These are phyloP conservation scores for Hysterium pulicare DNA, from an alignment of 2,329 filamentous ascomycete species.

Conservation along the genomic window DNA sequence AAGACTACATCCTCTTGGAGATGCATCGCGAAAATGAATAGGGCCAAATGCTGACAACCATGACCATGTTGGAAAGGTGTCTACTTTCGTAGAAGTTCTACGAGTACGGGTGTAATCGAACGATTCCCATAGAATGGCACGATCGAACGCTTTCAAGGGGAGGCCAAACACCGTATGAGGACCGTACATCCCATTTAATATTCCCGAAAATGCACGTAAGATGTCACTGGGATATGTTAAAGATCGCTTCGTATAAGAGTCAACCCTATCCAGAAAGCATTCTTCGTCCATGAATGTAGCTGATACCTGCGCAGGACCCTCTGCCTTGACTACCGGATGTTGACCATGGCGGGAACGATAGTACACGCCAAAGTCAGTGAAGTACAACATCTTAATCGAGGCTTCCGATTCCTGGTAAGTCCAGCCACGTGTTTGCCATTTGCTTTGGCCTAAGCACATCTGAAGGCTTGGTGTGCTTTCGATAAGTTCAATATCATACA, in stretches of 20 bases:
- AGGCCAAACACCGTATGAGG: constrained; percentile 1
- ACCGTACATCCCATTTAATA: background rate
- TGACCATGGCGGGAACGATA: background rate
- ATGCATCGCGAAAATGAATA: background rate
- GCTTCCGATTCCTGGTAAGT: constrained; percentile 9
- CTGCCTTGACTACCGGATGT: background rate
- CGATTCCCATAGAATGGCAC: background rate
- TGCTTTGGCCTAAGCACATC: constrained; percentile 1
- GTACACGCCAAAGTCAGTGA: constrained; percentile 6
- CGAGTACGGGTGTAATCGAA: background rate
- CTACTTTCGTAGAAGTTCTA: background rate
- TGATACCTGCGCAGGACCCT: background rate
- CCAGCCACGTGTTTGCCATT: constrained; percentile 1
- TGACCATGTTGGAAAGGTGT: background rate
- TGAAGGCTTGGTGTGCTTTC: background rate
- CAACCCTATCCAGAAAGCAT: constrained; percentile 1
- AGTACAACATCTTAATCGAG: constrained; percentile 6
- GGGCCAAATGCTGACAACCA: background rate
- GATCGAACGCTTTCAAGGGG: constrained; percentile 4
- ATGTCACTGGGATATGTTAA: constrained; percentile 3
- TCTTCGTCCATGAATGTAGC: background rate
- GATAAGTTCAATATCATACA: background rate
- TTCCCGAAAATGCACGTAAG: constrained; percentile 4
- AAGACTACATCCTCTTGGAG: background rate
- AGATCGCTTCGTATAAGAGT: background rate